Conservation (phyloP, 179 eudicot genomes). For the Beta macrorhiza region DNA sequence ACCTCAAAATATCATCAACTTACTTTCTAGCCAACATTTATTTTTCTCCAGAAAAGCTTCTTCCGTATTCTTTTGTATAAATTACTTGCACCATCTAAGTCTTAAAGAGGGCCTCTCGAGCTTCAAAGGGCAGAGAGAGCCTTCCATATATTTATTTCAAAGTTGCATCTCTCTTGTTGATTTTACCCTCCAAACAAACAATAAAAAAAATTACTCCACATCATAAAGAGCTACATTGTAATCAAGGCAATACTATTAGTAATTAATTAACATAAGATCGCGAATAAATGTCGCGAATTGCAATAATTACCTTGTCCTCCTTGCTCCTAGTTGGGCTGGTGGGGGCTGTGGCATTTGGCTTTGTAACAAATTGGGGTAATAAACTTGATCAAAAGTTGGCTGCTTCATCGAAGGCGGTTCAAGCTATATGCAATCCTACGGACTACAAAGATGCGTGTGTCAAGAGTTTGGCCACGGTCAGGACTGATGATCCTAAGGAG, state of each 20-base stretch:
- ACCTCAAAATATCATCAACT: constrained; percentile 18
- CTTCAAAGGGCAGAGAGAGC: constrained; percentile 36
- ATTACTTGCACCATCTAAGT: neutral
- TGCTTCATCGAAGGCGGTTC: constrained; percentile 39
- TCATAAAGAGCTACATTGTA: neutral
- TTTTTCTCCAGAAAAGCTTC: neutral
- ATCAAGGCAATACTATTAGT: neutral
- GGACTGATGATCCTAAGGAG: constrained; percentile 38
- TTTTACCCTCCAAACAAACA: neutral
- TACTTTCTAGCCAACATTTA: constrained; percentile 7
- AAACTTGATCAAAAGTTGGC: neutral
- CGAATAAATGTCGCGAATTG: constrained; percentile 26
- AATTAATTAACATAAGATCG: neutral
- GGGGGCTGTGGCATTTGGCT: constrained; percentile 33
- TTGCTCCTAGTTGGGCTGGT: constrained; percentile 40
- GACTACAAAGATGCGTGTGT: constrained; percentile 45
- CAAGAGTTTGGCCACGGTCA: constrained; percentile 28
- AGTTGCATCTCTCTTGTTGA: no score
- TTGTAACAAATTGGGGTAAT: constrained; percentile 12
- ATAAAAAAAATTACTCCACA: neutral
- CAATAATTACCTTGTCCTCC: constrained; percentile 28
- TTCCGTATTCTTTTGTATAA: neutral
- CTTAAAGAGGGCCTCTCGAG: constrained; percentile 32
- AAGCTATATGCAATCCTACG: constrained; percentile 46
- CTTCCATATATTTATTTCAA: constrained; percentile 20